Base-by-base conservation (phyloP, 73 alveolate genomes). In the Urostyla sp. region DNA sequence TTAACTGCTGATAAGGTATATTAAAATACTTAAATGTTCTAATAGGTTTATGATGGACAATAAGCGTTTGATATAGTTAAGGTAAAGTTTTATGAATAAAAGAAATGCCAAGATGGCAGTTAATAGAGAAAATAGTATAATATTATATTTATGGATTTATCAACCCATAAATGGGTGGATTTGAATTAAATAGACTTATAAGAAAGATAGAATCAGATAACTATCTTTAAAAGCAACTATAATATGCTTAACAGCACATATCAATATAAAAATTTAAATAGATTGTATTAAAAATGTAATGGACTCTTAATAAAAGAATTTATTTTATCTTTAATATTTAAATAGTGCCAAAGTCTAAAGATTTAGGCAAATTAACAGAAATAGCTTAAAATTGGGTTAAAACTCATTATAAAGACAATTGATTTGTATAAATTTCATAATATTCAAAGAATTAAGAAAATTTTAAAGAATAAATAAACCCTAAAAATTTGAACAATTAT, bases 131-230 rank as follows among this genome's bases (percentile, higher is more conserved):
- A 20, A 21, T 27, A 18, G 3, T 55, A 55, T 23, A n/a, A n/a
- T 13, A 8, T 55, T 23, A 23, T 55, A 18, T 55, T 55, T 46
- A 55, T 55, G 72, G 72, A 55, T 46, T 24, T 55, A 18, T 55
- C 72, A 8, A 55, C 28, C 49, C 72, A 40, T 5, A 26, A 3
- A n/a, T 55, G 38, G 72, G 28, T 26, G 72, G 72, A 6, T 55
- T 24, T 23, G 10, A 55, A 23, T 6, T 46, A 3, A 6, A 40
- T 26, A 27, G n/a, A 8, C 10, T 55, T 46, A 55, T 55, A 8
- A 55, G 26, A 23, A 21, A 55, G 72, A 10, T 40, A 10, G 52
- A 40, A 40, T 11, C 10, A 16, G 20, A 40, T 40, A 11, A 40
- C 52, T 16, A n/a, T 40, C 15, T 11, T 11, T 16, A 10, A 40